Evolutionary conservation across 139 green algal species (phyloP), one percentile per base, ranked within the genome.

Genomic region (Haematococcus lacustris): DNA sequence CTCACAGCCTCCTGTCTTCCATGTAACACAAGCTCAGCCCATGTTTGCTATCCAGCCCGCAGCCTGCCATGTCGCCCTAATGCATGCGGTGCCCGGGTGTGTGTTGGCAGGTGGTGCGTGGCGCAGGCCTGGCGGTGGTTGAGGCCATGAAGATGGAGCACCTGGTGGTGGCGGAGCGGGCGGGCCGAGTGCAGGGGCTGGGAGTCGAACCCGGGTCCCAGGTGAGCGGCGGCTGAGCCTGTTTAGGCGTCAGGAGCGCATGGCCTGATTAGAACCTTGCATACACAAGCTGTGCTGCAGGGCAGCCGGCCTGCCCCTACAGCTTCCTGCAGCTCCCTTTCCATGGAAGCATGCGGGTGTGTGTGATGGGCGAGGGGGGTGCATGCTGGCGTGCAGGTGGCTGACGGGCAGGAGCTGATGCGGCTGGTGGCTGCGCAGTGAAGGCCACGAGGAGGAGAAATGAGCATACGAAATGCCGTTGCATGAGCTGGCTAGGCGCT

Each of bases 81-180:
- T n/a, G n/a, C n/a, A n/a, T n/a, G n/a, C n/a, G n/a, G n/a, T n/a
- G n/a, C n/a, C n/a, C n/a, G n/a, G n/a, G n/a, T n/a, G 43, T 17
- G 17, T 32, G 53, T 64, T 21, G 4, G 26, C 53, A 64, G 53
- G 53, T 64, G 53, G 53, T 26, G 30, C 23, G 4, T 32, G 53
- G 53, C 26, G 53, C 53, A 30, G 4, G 23, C 33, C 75, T 93
- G 75, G 71, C 88, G 62, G 81, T 85, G 30, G 41, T 94, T 66
- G 88, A 94, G 75, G 89, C 89, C 0, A 94, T 94, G 89, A 94
- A 94, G 79, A 94, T 93, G 89, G 78, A 88, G 61, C 80, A 86
- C 70, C 67, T 30, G 0, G 59, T 88, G 23, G n/a, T 62, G n/a
- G 71, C 80, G 2, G 51, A 71, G 0, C 28, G 30, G 30, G 71